Conservation (phyloP, 2,329 filamentous ascomycete genomes). For the Diplodia mutila region DNA sequence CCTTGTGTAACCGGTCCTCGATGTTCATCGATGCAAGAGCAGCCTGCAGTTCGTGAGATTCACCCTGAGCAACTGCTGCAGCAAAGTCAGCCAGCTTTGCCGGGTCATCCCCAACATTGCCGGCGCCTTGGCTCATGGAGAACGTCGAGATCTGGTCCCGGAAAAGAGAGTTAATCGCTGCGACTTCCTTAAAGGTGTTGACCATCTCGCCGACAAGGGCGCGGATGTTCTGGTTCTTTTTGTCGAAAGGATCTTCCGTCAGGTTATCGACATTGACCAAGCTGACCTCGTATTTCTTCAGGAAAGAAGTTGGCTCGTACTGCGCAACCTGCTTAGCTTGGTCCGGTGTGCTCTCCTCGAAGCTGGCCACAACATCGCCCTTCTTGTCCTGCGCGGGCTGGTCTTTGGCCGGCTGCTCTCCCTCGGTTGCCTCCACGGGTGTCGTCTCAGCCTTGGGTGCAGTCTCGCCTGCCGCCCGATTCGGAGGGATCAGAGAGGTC, state of each 20-base stretch:
- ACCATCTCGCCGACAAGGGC: slow-evolving; percentile 97
- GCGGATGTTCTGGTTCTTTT: slow-evolving; percentile 84
- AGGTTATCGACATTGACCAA: slow-evolving; percentile 96
- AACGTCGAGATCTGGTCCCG: slow-evolving; percentile 97
- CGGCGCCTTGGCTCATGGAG: slow-evolving; percentile 90
- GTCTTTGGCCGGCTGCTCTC: slow-evolving; percentile 54
- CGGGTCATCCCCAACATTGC: slow-evolving; percentile 93
- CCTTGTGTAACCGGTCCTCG: slow-evolving; percentile 89
- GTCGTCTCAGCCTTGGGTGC: slow-evolving; percentile 55
- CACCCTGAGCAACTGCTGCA: slow-evolving; percentile 86
- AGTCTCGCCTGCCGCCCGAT: slow-evolving; percentile 42
- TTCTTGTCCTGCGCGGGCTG: slow-evolving; percentile 67
- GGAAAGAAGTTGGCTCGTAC: slow-evolving; percentile 87
- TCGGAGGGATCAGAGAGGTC: slow-evolving; percentile 77
- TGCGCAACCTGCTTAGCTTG: slow-evolving; percentile 49
- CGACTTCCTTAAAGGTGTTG: slow-evolving; percentile 98
- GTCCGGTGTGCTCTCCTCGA: slow-evolving; percentile 79
- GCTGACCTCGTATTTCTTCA: slow-evolving; percentile 89
- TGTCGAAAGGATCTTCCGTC: slow-evolving; percentile 83
- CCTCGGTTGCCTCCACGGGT: slow-evolving; percentile 37
- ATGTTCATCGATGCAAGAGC: slow-evolving; percentile 87
- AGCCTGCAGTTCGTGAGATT: slow-evolving; percentile 89
- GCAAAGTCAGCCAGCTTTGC: slow-evolving; percentile 96
- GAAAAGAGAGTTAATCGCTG: slow-evolving; percentile 90
- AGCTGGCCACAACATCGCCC: slow-evolving; percentile 95